A percentile compares a stretch with the other conserved stretches of the same genome.
Conservation (phyloP, 768 basidiomycete species). For the Krasilnikovozyma curviuscula region DNA sequence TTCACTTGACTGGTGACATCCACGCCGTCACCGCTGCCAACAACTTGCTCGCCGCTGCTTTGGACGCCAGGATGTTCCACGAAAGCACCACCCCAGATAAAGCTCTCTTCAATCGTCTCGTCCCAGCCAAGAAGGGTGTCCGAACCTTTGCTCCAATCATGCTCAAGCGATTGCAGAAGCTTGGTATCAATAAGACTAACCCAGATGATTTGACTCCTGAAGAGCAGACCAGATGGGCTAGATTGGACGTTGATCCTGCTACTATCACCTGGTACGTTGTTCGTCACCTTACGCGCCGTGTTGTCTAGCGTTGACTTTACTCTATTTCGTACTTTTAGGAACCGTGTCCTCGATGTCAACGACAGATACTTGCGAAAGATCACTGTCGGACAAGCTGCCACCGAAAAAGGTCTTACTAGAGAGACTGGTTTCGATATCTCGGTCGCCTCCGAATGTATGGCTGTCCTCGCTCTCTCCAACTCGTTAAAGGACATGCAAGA, state of each 20-base stretch:
- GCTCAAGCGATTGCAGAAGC: slow-evolving; percentile 84
- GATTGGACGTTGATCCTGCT: slow-evolving; percentile 71
- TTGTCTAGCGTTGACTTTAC: neutral
- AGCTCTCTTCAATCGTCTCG: slow-evolving; percentile 77
- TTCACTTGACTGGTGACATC: slow-evolving; percentile 91
- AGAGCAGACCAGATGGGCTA: slow-evolving; percentile 72
- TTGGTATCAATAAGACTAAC: slow-evolving; percentile 83
- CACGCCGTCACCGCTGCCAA: slow-evolving; percentile 95
- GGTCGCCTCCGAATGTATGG: slow-evolving; percentile 96
- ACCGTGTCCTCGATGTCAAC: slow-evolving; percentile 89
- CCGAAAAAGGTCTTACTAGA: slow-evolving; percentile 75
- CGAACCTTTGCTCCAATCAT: slow-evolving; percentile 89
- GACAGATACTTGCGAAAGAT: slow-evolving; percentile 91
- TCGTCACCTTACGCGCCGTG: neutral
- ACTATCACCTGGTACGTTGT: slow-evolving; percentile 73
- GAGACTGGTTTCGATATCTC: slow-evolving; percentile 90
- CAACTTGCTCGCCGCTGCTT: slow-evolving; percentile 85
- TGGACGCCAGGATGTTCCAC: slow-evolving; percentile 95
- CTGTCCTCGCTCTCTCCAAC: slow-evolving; percentile 79
- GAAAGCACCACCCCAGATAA: slow-evolving; percentile 91
- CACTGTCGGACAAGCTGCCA: slow-evolving; percentile 71
- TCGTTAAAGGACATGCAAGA: slow-evolving; percentile 77
- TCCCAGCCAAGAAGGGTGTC: slow-evolving; percentile 80
- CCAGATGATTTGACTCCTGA: slow-evolving; percentile 82
- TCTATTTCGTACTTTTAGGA: slow-evolving; percentile 11